phyloP scores from a whole-genome alignment of 495 filamentous ascomycete genomes.

The Penicillium lagena region DNA sequence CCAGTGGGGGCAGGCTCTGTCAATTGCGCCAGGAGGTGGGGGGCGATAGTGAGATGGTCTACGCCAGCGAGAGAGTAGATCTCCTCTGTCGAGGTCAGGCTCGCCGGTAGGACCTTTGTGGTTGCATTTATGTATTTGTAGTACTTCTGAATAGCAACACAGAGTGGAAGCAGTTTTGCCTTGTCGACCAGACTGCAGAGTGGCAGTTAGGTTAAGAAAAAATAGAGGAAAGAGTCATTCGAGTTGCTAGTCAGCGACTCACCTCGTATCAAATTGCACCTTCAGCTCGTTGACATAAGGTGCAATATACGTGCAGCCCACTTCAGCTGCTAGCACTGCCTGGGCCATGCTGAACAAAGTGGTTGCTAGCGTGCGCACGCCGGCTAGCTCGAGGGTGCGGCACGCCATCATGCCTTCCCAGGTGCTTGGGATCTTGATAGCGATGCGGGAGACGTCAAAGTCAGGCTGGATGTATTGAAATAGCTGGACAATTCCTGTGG shows the following conservation, averaged over 20 bases:
- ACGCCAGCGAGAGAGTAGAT: slow-evolving; percentile 52
- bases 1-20: slow-evolving; percentile 24
- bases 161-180: slow-evolving; percentile 39
- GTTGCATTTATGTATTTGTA: slow-evolving; percentile 32
- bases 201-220: background rate
- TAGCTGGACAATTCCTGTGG: slow-evolving; percentile 40
- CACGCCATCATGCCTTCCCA: slow-evolving; percentile 62
- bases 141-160: slow-evolving; percentile 45
- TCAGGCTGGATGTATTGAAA: slow-evolving; percentile 41
- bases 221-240: background rate
- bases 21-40: slow-evolving; percentile 42
- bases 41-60: slow-evolving; percentile 51
- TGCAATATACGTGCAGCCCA: slow-evolving; percentile 52
- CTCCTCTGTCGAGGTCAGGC: slow-evolving; percentile 49
- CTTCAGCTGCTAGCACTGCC: slow-evolving; percentile 48
- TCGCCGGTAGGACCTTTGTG: slow-evolving; percentile 52
- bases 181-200: slow-evolving; percentile 24
- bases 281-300: slow-evolving; percentile 61
- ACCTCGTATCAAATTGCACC: slow-evolving; percentile 52
- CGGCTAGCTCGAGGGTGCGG: slow-evolving; percentile 42
- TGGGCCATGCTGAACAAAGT: slow-evolving; percentile 56
- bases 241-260: slow-evolving; percentile 7
- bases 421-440: slow-evolving; percentile 58
- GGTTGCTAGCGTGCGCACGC: slow-evolving; percentile 53
- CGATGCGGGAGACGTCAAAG: slow-evolving; percentile 45